A percentile compares a stretch with the other conserved stretches of the same genome.
Conservation (phyloP, 768 basidiomycete genomes). For the Asterophora lycoperdoides region DNA sequence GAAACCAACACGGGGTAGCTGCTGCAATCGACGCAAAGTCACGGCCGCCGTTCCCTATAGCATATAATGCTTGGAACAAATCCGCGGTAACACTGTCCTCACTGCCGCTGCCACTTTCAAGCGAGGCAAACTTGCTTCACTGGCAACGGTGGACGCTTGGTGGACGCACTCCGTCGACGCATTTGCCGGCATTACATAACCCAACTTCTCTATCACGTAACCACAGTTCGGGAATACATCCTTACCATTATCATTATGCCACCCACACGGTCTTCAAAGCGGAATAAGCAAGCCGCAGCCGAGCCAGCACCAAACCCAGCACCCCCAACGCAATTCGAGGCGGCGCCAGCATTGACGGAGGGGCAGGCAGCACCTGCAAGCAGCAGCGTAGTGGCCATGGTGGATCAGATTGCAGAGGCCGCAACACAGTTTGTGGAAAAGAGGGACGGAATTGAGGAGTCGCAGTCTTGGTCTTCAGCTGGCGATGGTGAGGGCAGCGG, state of each 20-base stretch:
- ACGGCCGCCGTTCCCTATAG: too few species aligned
- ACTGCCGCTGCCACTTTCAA: too few species aligned
- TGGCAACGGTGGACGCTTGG: too few species aligned
- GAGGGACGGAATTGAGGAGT: slow-evolving; percentile 23
- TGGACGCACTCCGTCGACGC: too few species aligned
- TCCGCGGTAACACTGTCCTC: too few species aligned
- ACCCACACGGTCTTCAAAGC: slow-evolving; percentile 10
- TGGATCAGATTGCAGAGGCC: slow-evolving; percentile 10
- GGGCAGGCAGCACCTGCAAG: neutral
- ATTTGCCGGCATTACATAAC: too few species aligned
- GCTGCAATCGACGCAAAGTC: too few species aligned
- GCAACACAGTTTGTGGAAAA: slow-evolving; percentile 28
- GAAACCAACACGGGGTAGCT: neutral
- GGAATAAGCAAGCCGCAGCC: neutral
- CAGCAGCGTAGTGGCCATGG: neutral
- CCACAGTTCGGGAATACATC: too few species aligned
- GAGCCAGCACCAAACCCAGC: neutral
- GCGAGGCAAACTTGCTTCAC: too few species aligned
- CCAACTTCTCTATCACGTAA: too few species aligned
- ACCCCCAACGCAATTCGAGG: neutral
- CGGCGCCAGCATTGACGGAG: neutral
- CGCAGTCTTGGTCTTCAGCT: too few species aligned
- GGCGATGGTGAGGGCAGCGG: slow-evolving; percentile 15
- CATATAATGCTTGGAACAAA: neutral
- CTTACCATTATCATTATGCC: too few species aligned